Conservation (phyloP, 2,329 filamentous ascomycete genomes). For the Sordariomycetes sp. region DNA sequence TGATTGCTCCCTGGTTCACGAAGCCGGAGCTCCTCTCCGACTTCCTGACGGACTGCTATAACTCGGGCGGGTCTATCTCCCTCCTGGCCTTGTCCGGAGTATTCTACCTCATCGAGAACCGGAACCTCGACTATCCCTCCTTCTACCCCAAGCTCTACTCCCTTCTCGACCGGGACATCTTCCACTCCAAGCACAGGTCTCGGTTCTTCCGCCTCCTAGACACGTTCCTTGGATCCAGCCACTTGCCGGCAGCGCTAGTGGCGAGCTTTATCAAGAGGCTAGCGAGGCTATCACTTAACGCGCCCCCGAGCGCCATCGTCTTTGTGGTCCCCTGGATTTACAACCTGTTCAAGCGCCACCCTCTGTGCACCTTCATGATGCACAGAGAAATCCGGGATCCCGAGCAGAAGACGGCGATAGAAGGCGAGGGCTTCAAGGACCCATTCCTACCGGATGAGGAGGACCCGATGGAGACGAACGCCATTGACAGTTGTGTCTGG, state of each 20-base stretch:
- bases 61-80: slow-evolving; percentile 74
- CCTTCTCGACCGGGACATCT: slow-evolving; percentile 67
- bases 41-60: slow-evolving; percentile 89
- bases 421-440: slow-evolving; percentile 50
- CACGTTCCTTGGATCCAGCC: slow-evolving; percentile 79
- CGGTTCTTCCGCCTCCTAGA: slow-evolving; percentile 87
- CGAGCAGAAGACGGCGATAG: slow-evolving; percentile 43
- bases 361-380: slow-evolving; percentile 89
- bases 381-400: slow-evolving; percentile 57
- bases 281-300: slow-evolving; percentile 69
- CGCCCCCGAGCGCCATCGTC: slow-evolving; percentile 80
- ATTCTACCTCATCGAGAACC: slow-evolving; percentile 86
- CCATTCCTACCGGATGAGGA: slow-evolving; percentile 63
- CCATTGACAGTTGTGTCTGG: slow-evolving; percentile 91
- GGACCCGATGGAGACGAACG: slow-evolving; percentile 74
- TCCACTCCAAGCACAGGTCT: slow-evolving; percentile 90
- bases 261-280: slow-evolving; percentile 96
- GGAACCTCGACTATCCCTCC: slow-evolving; percentile 88
- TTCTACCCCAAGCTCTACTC: slow-evolving; percentile 95
- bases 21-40: slow-evolving; percentile 87
- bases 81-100: slow-evolving; percentile 83
- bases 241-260: slow-evolving; percentile 80
- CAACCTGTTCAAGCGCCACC: slow-evolving; percentile 83
- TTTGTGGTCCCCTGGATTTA: slow-evolving; percentile 87
- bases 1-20: slow-evolving; percentile 79